Evolutionary conservation across 2,329 filamentous ascomycete genomes (phyloP), one percentile per base, ranked within the genome.

Genomic region (Alternaria brassicae): DNA sequence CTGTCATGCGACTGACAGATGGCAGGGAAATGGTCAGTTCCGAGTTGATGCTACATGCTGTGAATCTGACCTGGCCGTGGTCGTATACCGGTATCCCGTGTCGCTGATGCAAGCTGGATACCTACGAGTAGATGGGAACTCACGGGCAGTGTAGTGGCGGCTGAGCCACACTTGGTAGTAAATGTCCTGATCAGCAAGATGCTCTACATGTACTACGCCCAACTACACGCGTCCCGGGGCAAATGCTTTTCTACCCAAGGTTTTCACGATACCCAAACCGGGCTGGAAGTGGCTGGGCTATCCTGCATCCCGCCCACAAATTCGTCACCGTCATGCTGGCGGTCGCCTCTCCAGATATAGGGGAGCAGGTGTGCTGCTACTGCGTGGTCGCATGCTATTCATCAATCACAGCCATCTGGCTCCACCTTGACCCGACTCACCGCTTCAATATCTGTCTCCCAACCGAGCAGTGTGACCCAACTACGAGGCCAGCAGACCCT

Each of bases 261-360:
- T 51, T 57, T 55, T 52, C 47, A 48, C 41, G 60, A 55, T 45
- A 47, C 53, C 50, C 44, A 63, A 48, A 13, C 61, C 53, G 49
- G 63, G 62, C 58, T 52, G 61, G 49, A 44, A 53, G 61, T 62
- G 71, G 70, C 67, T 74, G 72, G 71, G 62, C 57, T 51, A 65
- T 64, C 61, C 57, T 63, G 62, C 65, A 34, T 58, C 62, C 62
- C 62, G 58, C 61, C 63, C 60, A 59, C 42, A 61, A 49, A 60
- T 62, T 71, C 69, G 70, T 71, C 69, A 71, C 60, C 59, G 58
- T 65, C 52, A 61, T 67, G 68, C 66, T 70, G 70, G 69, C 71
- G 58, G 68, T 82, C n/a, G n/a, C n/a, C 88, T 19, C 44, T 84
- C 87, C 87, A 77, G 85, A 86, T 37, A 74, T 89, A 87, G 23